A percentile compares a stretch with the other conserved stretches of the same genome.
Evolutionary conservation across 768 basidiomycete species (phyloP).

Genomic region (Mycena vitilis): DNA sequence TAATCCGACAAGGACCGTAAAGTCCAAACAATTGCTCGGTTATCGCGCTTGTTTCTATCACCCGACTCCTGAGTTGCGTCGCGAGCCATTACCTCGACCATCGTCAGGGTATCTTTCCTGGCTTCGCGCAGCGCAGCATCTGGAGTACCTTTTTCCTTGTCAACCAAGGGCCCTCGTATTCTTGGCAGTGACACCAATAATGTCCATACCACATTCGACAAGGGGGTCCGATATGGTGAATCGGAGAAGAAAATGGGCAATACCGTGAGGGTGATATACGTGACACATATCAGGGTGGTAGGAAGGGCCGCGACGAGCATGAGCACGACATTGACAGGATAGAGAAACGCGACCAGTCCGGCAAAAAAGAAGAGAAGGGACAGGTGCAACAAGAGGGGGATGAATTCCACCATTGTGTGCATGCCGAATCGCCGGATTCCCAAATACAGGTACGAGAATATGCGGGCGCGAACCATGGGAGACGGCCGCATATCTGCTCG

Average conservation of each 20-base stretch:
- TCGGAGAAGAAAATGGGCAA: neutral
- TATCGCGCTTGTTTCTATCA: neutral
- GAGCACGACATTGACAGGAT: neutral
- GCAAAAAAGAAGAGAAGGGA: slow-evolving; percentile 23
- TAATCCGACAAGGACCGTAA: slow-evolving; percentile 2
- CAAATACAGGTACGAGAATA: slow-evolving; percentile 5
- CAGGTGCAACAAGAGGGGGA: neutral
- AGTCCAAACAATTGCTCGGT: slow-evolving; percentile 1
- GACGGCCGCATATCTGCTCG: neutral
- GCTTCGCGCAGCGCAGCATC: too few relatives aligned
- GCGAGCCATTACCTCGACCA: neutral
- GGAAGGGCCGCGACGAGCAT: neutral
- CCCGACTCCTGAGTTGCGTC: neutral
- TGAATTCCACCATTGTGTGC: slow-evolving; percentile 1
- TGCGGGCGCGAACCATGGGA: slow-evolving; percentile 2
- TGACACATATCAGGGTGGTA: neutral
- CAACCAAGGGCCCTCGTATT: neutral
- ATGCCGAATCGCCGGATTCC: slow-evolving; percentile 12
- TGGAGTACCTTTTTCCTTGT: neutral
- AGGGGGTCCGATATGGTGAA: slow-evolving; percentile 18
- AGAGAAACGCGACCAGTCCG: slow-evolving; percentile 16
- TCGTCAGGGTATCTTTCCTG: neutral
- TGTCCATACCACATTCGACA: slow-evolving; percentile 4
- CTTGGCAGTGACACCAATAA: neutral
- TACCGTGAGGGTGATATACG: neutral